Conservation (phyloP, 768 basidiomycete genomes). For the Trametes cingulata region DNA sequence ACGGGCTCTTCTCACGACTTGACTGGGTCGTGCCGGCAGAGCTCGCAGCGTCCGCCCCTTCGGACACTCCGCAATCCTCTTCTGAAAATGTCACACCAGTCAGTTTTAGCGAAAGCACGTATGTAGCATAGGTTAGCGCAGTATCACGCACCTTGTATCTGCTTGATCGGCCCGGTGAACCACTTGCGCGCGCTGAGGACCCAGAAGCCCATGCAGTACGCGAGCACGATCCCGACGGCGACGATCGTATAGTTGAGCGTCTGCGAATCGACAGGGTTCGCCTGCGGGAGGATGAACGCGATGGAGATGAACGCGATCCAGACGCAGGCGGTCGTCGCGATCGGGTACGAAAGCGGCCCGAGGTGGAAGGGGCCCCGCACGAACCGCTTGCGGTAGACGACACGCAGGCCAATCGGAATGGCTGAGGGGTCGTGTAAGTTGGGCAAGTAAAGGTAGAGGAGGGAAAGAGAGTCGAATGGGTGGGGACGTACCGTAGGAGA, state of each 20-base stretch:
- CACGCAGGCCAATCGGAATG: constrained; percentile 69
- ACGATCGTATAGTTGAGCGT: constrained; percentile 78
- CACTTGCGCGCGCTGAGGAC: constrained; percentile 67
- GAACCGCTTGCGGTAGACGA: constrained; percentile 60
- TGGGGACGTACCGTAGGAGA: constrained; percentile 61
- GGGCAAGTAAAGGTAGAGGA: neutral
- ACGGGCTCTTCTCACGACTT: no score
- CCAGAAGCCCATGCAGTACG: constrained; percentile 71
- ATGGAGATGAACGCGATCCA: constrained; percentile 79
- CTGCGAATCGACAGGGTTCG: constrained; percentile 68
- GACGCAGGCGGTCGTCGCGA: constrained; percentile 54
- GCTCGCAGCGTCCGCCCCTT: no score
- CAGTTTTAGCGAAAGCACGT: no score
- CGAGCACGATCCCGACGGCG: constrained; percentile 71
- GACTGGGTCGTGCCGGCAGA: no score
- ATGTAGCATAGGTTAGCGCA: neutral
- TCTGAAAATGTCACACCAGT: no score
- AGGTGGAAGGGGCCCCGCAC: constrained; percentile 73
- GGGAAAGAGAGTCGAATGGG: no score
- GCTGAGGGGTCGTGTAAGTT: constrained; percentile 28
- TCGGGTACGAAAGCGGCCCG: constrained; percentile 59
- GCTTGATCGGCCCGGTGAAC: constrained; percentile 71
- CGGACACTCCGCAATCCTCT: no score
- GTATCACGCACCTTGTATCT: constrained; percentile 51
- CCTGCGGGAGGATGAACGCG: constrained; percentile 70